These are phyloP conservation scores for Fremontodendron californicum DNA, from an alignment of 345 rosid genomes.

Conservation along the genomic window DNA sequence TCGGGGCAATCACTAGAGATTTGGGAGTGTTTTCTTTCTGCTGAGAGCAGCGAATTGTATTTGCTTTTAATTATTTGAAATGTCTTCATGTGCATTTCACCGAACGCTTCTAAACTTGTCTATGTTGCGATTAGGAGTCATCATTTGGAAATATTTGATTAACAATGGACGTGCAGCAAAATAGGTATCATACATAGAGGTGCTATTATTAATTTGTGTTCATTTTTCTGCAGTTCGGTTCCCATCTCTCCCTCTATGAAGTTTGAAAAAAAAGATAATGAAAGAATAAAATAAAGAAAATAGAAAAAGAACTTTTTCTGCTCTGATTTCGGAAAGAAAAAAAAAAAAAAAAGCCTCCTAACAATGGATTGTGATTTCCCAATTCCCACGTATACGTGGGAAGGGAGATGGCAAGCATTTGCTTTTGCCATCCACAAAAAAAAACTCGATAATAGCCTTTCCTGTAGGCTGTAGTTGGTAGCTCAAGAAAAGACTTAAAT, in stretches of 20 bases:
- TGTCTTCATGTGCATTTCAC: slow-evolving; percentile 10
- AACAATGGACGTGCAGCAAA: not conserved
- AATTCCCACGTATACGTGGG: not conserved
- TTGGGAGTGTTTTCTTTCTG: slow-evolving; percentile 18
- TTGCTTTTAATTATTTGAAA: slow-evolving; percentile 19
- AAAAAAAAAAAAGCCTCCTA: not conserved
- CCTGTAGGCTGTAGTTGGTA: not conserved
- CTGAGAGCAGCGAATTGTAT: slow-evolving; percentile 21
- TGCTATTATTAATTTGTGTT: not conserved
- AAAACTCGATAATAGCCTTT: not conserved
- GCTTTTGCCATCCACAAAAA: not conserved
- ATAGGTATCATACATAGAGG: not conserved
- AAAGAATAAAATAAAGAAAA: not conserved
- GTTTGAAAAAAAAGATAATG: not conserved
- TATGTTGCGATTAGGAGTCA: slow-evolving; percentile 8
- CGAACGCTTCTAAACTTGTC: slow-evolving; percentile 4
- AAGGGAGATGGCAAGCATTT: not conserved
- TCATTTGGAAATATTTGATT: not conserved
- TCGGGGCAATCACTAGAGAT: slow-evolving; percentile 8
- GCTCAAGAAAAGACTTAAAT: not conserved
- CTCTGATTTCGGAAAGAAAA: not conserved
- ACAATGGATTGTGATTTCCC: not conserved
- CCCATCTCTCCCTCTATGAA: not conserved
- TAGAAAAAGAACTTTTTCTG: not conserved
- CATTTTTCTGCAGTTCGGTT: not conserved